These are phyloP conservation scores for Pleodorina starrii DNA, from an alignment of 139 green algal genomes.

Conservation along the genomic window DNA sequence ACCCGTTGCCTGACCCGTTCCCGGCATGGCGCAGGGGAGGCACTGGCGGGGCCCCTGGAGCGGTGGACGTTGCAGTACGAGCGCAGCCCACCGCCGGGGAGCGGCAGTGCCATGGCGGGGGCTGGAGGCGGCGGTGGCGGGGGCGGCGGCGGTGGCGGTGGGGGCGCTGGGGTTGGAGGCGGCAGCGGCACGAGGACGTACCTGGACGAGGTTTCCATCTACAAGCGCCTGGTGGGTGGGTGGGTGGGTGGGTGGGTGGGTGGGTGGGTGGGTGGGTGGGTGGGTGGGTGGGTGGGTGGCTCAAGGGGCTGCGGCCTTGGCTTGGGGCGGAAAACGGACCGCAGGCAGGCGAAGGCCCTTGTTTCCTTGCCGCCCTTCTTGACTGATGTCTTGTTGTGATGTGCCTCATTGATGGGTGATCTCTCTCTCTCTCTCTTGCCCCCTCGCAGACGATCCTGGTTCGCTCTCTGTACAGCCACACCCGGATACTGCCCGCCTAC, in stretches of 20 bases:
- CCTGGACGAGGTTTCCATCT: slow-evolving; percentile 62
- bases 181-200: slow-evolving; percentile 16
- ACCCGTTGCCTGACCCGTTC: no score
- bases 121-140: neutral
- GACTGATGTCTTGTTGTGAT: no score
- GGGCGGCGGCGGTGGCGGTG: neutral
- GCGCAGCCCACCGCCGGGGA: slow-evolving; percentile 6
- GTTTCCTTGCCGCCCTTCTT: no score
- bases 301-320: no score
- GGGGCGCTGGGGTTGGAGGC: no score
- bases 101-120: slow-evolving; percentile 12
- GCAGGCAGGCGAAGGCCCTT: no score
- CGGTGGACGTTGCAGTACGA: slow-evolving; percentile 73
- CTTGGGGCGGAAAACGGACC: no score
- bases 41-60: slow-evolving; percentile 65
- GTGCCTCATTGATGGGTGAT: neutral
- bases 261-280: no score
- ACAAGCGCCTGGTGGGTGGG: slow-evolving; percentile 63
- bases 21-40: neutral
- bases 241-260: no score
- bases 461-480: slow-evolving; percentile 80
- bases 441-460: slow-evolving; percentile 78
- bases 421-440: no score
- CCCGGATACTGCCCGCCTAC: slow-evolving; percentile 82
- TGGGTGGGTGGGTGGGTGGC: no score